These are phyloP conservation scores for Canavalia gladiata DNA, from an alignment of 306 rosid species.

Conservation along the genomic window DNA sequence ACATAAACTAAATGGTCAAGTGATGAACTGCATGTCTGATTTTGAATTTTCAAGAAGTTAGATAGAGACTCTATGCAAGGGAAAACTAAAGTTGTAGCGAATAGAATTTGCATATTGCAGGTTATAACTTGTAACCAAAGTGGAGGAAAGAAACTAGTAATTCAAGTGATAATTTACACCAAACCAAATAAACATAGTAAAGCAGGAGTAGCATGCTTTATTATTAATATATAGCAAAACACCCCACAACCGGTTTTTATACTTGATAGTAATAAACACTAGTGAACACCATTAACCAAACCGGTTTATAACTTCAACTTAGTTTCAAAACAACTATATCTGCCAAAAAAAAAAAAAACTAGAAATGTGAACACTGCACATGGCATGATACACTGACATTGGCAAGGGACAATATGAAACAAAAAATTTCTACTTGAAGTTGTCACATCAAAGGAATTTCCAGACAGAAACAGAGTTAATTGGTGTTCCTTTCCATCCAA, in stretches of 20 bases:
- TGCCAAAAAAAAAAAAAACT: background rate
- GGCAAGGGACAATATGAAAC: background rate
- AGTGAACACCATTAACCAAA: constrained; percentile 7
- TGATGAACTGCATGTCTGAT: too few species aligned
- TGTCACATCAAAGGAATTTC: constrained; percentile 56
- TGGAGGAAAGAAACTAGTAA: background rate
- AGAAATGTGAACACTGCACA: background rate
- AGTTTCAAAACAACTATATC: background rate
- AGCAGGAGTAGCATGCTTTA: background rate
- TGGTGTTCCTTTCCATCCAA: constrained; percentile 83
- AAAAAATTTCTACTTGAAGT: background rate
- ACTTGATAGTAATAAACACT: constrained; percentile 11
- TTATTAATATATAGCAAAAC: background rate
- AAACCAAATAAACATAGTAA: constrained; percentile 2
- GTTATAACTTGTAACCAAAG: too few species aligned
- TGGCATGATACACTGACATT: background rate
- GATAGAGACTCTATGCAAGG: too few species aligned
- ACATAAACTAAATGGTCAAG: too few species aligned
- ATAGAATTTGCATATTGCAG: too few species aligned
- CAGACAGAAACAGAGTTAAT: constrained; percentile 67
- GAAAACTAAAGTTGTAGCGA: too few species aligned
- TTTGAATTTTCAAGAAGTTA: too few species aligned
- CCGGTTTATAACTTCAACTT: background rate
- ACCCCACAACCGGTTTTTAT: background rate
- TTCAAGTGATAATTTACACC: background rate